Conservation (phyloP, 257 asterid genomes). For the Lithospermum erythrorhizon region DNA sequence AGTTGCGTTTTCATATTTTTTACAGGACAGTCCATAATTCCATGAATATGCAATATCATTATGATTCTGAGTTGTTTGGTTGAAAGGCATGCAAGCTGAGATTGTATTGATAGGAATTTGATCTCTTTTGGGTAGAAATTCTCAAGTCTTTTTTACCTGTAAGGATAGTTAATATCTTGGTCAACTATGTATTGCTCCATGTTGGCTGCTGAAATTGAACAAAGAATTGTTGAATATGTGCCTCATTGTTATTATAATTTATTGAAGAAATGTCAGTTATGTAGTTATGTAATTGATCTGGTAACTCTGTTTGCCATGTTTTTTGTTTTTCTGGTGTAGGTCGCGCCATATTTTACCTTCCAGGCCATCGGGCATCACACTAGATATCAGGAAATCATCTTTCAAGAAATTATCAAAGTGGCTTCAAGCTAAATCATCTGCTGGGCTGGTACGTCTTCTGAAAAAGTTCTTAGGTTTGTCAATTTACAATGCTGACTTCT, state of each 20-base stretch:
- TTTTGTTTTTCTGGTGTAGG: constrained; percentile 44
- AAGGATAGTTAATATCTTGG: background rate
- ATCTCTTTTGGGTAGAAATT: too few relatives aligned
- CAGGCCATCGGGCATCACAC: constrained; percentile 65
- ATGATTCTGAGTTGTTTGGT: too few relatives aligned
- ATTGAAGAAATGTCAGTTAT: too few relatives aligned
- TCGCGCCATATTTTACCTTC: constrained; percentile 83
- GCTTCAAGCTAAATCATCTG: constrained; percentile 69
- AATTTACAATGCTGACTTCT: background rate
- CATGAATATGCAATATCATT: too few relatives aligned
- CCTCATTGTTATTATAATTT: too few relatives aligned
- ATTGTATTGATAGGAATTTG: too few relatives aligned
- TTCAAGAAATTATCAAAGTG: constrained; percentile 91
- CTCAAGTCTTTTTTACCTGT: too few relatives aligned
- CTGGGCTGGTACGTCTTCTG: constrained; percentile 48
- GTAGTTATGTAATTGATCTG: too few relatives aligned
- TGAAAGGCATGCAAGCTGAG: too few relatives aligned
- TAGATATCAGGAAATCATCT: constrained; percentile 88
- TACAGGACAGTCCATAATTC: too few relatives aligned
- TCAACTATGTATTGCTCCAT: background rate
- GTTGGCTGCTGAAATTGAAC: background rate
- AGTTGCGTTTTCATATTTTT: too few relatives aligned
- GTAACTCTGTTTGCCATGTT: background rate
- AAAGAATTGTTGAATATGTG: too few relatives aligned
- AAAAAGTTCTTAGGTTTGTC: constrained; percentile 1